phyloP scores from a whole-genome alignment of 1,284 basidiomycete genomes.

The Neonothopanus nambi region DNA sequence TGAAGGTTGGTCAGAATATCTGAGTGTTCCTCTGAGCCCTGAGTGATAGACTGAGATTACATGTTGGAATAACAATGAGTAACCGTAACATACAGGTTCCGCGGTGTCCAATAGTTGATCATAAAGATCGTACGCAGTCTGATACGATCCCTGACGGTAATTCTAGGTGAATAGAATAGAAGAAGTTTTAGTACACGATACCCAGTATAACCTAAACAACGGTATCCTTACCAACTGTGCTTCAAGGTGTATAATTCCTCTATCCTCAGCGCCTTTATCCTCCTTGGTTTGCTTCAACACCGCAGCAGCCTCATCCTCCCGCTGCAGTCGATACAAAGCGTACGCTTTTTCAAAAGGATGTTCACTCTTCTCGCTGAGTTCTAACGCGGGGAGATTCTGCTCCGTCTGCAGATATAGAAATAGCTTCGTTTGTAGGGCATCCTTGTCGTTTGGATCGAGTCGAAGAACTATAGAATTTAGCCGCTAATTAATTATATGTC shows the following conservation, averaged over 20 bases:
- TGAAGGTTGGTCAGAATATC: slow-evolving; percentile 83
- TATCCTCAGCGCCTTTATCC: slow-evolving; percentile 42
- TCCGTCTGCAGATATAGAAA: slow-evolving; percentile 85
- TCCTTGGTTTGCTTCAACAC: slow-evolving; percentile 54
- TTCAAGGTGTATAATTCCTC: slow-evolving; percentile 77
- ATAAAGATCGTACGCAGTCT: slow-evolving; percentile 73
- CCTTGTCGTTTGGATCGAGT: slow-evolving; percentile 63
- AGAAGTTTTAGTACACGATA: slow-evolving; percentile 2
- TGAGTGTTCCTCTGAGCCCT: slow-evolving; percentile 81
- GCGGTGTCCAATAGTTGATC: slow-evolving; percentile 75
- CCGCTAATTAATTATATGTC: slow-evolving; percentile 17
- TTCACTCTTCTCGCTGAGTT: slow-evolving; percentile 42
- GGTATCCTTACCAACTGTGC: slow-evolving; percentile 72
- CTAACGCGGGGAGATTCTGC: slow-evolving; percentile 63
- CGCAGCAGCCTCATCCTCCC: slow-evolving; percentile 63
- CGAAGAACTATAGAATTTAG: slow-evolving; percentile 57
- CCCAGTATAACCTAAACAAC: neutral
- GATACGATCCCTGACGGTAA: slow-evolving; percentile 78
- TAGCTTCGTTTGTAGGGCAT: slow-evolving; percentile 78
- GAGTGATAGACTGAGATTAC: too few relatives aligned
- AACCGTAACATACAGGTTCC: slow-evolving; percentile 56
- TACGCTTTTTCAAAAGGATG: slow-evolving; percentile 77
- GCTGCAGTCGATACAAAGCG: slow-evolving; percentile 77
- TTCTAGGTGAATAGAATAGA: slow-evolving; percentile 49
- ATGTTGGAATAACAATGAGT: slow-evolving; percentile 11